A percentile compares a stretch with the other conserved stretches of the same genome.
Conservation (phyloP, 2,329 filamentous ascomycete genomes). For the Ustulina deusta region DNA sequence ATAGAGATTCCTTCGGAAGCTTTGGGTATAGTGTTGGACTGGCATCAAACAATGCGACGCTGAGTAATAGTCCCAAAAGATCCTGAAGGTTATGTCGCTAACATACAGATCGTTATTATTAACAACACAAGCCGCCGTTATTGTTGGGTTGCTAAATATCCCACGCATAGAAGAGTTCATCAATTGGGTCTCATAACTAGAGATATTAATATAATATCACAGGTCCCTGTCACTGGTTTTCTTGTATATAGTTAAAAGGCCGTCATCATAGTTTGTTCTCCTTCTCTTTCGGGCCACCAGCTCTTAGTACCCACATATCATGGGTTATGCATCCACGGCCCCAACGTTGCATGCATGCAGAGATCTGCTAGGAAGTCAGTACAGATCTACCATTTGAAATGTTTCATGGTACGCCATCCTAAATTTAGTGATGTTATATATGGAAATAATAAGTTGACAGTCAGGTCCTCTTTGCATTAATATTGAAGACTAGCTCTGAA, state of each 20-base stretch:
- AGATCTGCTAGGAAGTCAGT: neutral
- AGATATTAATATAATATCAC: neutral
- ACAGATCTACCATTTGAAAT: neutral
- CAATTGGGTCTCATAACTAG: neutral
- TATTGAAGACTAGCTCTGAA: neutral
- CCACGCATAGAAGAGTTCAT: no score
- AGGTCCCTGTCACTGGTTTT: neutral
- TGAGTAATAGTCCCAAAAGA: neutral
- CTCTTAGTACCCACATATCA: neutral
- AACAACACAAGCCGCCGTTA: no score
- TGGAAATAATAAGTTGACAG: neutral
- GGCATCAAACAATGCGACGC: neutral
- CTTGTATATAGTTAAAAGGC: neutral
- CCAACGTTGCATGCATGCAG: constrained; percentile 10
- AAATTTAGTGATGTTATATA: constrained; percentile 1
- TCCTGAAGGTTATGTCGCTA: neutral
- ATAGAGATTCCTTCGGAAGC: neutral
- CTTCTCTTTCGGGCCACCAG: neutral
- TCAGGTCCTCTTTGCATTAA: neutral
- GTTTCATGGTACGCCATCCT: neutral
- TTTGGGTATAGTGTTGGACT: neutral
- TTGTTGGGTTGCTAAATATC: no score
- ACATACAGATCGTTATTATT: no score
- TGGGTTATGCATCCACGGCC: neutral
- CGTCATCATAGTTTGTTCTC: no score